Base-by-base conservation (phyloP, 192 early-diverging fungal genomes). In the Pecoramyces ruminantium region DNA sequence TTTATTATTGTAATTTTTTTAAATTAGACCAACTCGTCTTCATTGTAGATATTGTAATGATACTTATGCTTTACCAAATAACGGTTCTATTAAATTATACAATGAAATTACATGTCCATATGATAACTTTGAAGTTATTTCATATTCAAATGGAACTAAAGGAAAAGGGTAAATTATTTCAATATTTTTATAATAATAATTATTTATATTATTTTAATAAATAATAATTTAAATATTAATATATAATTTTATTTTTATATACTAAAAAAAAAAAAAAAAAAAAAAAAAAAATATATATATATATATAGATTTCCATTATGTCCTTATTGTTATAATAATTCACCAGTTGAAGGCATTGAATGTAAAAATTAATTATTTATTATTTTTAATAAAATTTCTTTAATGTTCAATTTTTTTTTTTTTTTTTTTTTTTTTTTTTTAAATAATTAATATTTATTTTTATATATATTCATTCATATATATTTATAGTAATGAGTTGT, bases 71-170 rank as follows among this genome's bases (percentile, higher is more conserved):
- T 79, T 88, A 16, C 88, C 88, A 39, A 77, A 81, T 17, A 88
- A 88, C 38, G 88, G 88, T n/a, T 79, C 79, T 30, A 88, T 88
- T 67, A 88, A 83, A 78, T 79, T 84, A 29, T 84, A 83, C 28
- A 83, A 79, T 30, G 83, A 84, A 82, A 78, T 81, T n/a, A 38
- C 28, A 38, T 85, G 78, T 29, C 88, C 88, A 18, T 79, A 90
- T 27, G 88, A 89, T 82, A 85, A 85, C 77, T 89, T 89, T 81
- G 89, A 91, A 79, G 79, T 89, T 28, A 84, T 89, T 67, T 78
- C 85, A 14, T 90, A 85, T 58, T 87, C 88, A 30, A 89, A 87
- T 38, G 88, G 88, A 21, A 87, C 88, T 77, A 90, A 89, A 80
- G 89, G 88, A 29, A 90, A 83, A 18, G 90, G 90, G 4, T 51